phyloP scores from a whole-genome alignment of 2,329 filamentous ascomycete species.

The Colletotrichum simmondsii region DNA sequence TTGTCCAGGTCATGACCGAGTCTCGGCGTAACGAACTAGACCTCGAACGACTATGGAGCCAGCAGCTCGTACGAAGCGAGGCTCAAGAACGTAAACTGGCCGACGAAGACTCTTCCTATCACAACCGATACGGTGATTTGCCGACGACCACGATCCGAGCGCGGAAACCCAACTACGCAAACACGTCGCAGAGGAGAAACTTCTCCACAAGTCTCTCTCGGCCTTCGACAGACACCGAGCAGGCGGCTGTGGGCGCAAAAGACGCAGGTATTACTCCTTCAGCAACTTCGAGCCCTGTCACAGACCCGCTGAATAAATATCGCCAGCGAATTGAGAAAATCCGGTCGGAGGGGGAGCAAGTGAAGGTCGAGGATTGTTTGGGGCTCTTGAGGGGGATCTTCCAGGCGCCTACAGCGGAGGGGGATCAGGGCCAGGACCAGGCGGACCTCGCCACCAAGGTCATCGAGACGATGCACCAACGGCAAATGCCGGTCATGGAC shows the following conservation, averaged over 20 bases:
- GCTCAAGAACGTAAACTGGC: conserved; percentile 12
- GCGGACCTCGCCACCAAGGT: conserved; percentile 55
- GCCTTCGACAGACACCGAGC: conserved; percentile 18
- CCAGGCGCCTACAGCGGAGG: conserved; percentile 33
- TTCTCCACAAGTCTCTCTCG: conserved; percentile 47
- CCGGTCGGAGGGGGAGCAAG: conserved; percentile 47
- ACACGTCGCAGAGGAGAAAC: conserved; percentile 44
- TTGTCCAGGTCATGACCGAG: conserved; percentile 69
- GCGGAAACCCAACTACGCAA: background rate
- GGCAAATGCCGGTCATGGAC: conserved; percentile 54
- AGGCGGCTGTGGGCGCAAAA: background rate
- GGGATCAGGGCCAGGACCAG: conserved; percentile 42
- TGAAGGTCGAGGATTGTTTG: conserved; percentile 48
- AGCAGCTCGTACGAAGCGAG: conserved; percentile 48
- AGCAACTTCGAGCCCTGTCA: background rate
- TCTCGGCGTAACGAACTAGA: conserved; percentile 62
- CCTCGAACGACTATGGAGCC: conserved; percentile 64
- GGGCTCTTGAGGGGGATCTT: conserved; percentile 53
- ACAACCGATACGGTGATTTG: conserved; percentile 29
- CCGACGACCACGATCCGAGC: conserved; percentile 18
- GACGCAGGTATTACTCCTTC: conserved; percentile 6
- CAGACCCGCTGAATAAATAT: conserved; percentile 16
- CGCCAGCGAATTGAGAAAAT: conserved; percentile 50
- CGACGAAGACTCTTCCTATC: conserved; percentile 40
- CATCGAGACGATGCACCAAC: conserved; percentile 56